Conservation (phyloP, 305 asterid genomes). For the Fraxinus dipetala region DNA sequence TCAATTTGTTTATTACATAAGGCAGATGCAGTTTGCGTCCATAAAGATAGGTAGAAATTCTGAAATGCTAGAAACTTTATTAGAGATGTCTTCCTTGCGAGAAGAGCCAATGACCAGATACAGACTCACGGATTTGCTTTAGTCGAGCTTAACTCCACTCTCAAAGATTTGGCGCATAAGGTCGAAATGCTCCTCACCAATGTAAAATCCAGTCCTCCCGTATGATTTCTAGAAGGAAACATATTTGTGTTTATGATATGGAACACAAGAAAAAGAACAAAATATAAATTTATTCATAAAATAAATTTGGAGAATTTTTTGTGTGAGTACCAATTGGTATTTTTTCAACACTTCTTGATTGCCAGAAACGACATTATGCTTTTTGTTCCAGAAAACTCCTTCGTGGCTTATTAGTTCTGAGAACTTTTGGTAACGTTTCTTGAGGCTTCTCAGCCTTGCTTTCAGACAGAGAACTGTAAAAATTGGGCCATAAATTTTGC, state of each 20-base stretch:
- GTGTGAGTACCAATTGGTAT: slow-evolving; percentile 26
- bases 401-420: slow-evolving; percentile 35
- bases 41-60: slow-evolving; percentile 7
- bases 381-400: slow-evolving; percentile 38
- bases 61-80: slow-evolving; percentile 4
- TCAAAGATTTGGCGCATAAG: slow-evolving; percentile 41
- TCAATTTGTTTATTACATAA: slow-evolving; percentile 1
- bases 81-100: not conserved
- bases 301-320: not conserved
- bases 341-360: slow-evolving; percentile 22
- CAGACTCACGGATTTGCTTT: slow-evolving; percentile 10
- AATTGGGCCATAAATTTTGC: slow-evolving; percentile 20
- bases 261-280: not conserved
- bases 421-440: slow-evolving; percentile 30
- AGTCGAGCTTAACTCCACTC: slow-evolving; percentile 32
- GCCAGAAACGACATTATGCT: slow-evolving; percentile 31
- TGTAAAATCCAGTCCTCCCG: slow-evolving; percentile 19
- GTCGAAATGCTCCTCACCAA: slow-evolving; percentile 31
- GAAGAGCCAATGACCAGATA: slow-evolving; percentile 6
- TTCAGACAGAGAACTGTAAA: slow-evolving; percentile 30
- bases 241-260: slow-evolving; percentile 7
- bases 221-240: slow-evolving; percentile 25
- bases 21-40: not conserved
- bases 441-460: slow-evolving; percentile 23
- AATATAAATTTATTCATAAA: not conserved